Evolutionary conservation across 805 yeast genomes (phyloP), one percentile per base, ranked within the genome.

Genomic region (Debaryomyces maramus): DNA sequence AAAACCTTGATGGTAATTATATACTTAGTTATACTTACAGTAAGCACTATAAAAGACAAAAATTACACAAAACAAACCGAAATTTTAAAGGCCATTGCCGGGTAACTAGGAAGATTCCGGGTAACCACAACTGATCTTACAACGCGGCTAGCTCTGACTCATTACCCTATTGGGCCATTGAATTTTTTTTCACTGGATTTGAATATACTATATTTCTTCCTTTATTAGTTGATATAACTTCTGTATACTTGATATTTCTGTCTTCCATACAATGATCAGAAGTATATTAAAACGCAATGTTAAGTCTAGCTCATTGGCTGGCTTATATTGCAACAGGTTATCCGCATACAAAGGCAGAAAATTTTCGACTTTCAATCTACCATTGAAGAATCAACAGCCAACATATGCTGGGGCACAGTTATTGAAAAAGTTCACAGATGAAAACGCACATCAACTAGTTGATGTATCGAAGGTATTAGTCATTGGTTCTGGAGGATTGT

Each of bases 401-500:
- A 47, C 70, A 3, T 82, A 83, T 55, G 83, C 80, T 21, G 88
- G 88, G 36, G 83, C 81, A 21, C 78, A 79, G 18, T 72, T 82
- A 40, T 63, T 83, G 43, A 71, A 76, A 29, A 68, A 73, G 5
- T 79, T 80, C 60, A 68, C 67, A 17, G 83, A 77, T 50, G 83
- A 81, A 46, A 72, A 81, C 48, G 78, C 80, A 32, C 80, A 78
- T 40, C 69, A 78, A 44, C 70, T 88, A 38, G 96, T 88, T 31
- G 95, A 88, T 46, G 96, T 88, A 21, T 71, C 81, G 47, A 86
- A 86, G 56, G 98, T 93, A 6, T 76, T 91, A 41, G 87, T 91
- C 39, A 86, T 91, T 59, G 99, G 99, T 8, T 91, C 98, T 6
- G 99, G 99, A 58, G 99, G 98, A 38, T 74, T 91, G 41, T 86